Conservation (phyloP, 2,329 filamentous ascomycete genomes). For the Aspergillus brunneoviolaceus region DNA sequence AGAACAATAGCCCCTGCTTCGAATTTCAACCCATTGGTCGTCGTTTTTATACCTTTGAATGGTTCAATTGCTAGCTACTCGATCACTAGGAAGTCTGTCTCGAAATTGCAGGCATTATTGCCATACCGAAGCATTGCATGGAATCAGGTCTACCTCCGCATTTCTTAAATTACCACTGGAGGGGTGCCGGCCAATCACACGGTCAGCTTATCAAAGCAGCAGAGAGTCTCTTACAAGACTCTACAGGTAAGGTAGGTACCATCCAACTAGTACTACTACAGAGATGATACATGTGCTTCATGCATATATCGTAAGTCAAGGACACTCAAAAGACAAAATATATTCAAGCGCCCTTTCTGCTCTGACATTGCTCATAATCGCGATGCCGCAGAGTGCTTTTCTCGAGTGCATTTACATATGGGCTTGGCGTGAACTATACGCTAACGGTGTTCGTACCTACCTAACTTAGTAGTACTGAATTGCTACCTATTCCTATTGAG, state of each 20-base stretch:
- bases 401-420: too few relatives aligned
- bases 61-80: too few relatives aligned
- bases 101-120: too few relatives aligned
- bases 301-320: neutral
- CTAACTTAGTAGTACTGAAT: too few relatives aligned
- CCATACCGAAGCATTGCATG: too few relatives aligned
- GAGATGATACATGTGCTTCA: neutral
- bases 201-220: slow-evolving; percentile 28
- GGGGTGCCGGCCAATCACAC: slow-evolving; percentile 27
- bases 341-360: neutral
- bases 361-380: too few relatives aligned
- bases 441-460: too few relatives aligned
- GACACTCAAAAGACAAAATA: neutral
- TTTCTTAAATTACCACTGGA: neutral
- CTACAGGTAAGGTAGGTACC: neutral
- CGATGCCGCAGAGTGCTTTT: too few relatives aligned
- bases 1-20: neutral
- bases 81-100: too few relatives aligned
- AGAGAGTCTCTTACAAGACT: neutral
- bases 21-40: neutral
- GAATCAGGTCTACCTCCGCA: neutral
- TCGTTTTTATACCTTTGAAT: neutral
- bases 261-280: neutral
- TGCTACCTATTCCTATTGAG: too few relatives aligned
- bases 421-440: too few relatives aligned